These are phyloP conservation scores for Hypoxylon sp. DNA, from an alignment of 2,329 filamentous ascomycete species.

Conservation along the genomic window DNA sequence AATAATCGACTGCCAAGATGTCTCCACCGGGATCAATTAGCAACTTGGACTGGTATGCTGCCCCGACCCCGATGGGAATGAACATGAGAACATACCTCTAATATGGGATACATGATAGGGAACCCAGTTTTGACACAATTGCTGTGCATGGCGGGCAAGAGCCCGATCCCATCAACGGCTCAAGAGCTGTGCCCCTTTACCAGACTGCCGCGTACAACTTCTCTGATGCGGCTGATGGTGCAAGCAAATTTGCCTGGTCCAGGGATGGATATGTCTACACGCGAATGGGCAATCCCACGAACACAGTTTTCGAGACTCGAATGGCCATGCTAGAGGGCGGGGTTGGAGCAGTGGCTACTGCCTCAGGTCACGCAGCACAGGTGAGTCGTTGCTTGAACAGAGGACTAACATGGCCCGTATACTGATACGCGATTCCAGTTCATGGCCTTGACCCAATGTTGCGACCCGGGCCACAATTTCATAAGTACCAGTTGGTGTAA, in stretches of 20 bases:
- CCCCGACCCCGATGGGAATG: conserved; percentile 1
- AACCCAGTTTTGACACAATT: conserved; percentile 52
- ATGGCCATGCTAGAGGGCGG: conserved; percentile 59
- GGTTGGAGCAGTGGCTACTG: conserved; percentile 57
- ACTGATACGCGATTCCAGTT: conserved; percentile 47
- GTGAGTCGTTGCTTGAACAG: conserved; percentile 34
- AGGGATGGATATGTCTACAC: conserved; percentile 58
- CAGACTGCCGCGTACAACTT: conserved; percentile 55
- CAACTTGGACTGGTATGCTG: conserved; percentile 53
- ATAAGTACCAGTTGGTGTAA: conserved; percentile 56
- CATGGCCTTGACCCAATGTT: conserved; percentile 57
- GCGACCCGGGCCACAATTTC: conserved; percentile 57
- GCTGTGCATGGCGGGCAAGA: conserved; percentile 54
- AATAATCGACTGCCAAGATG: conserved; percentile 44
- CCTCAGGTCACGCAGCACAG: conserved; percentile 56
- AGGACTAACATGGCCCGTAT: background rate
- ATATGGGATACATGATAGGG: conserved; percentile 43
- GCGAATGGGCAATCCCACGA: conserved; percentile 58
- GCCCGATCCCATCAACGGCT: conserved; percentile 53
- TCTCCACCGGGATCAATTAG: conserved; percentile 54
- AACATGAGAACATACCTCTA: conserved; percentile 32
- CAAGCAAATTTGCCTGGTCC: conserved; percentile 56
- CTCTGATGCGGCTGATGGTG: conserved; percentile 57
- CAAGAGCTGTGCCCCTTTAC: conserved; percentile 52
- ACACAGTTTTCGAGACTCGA: conserved; percentile 57